Base-by-base conservation (phyloP, 805 yeast genomes). In the Ogataea corticis region DNA sequence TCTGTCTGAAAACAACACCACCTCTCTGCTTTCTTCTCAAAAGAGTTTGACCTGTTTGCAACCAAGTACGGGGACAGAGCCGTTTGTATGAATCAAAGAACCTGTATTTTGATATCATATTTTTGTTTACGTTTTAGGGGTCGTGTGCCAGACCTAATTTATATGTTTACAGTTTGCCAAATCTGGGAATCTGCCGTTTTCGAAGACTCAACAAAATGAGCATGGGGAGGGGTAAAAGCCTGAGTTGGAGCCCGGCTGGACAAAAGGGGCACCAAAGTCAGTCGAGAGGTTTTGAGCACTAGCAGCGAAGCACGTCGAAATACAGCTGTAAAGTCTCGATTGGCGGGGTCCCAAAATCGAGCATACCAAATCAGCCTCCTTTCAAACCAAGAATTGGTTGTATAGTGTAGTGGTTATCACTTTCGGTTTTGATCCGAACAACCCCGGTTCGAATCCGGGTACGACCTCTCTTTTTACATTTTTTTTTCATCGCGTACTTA, bases 381-480 rank as follows among this genome's bases (percentile, higher is more conserved):
- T 7, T 7, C 6, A 6, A 11, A 15, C 18, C 30, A 32, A 39
- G 19, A 21, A 16, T 11, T 34, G 70, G 69, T 65, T 65, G 65
- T 78, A 77, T 81, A 79, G 85, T 80, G 85, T 81, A 81, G 85
- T 79, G 85, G 85, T 81, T 79, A 81, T 81, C 85, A 81, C 86
- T 73, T 74, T 79, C 79, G 85, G 85, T 81, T 81, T 77, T 81
- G 86, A 81, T 81, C 86, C 86, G 78, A 67, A 72, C 81, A 79
- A 81, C 86, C 85, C 85, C 85, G 80, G 86, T 81, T 81, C 87
- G 86, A 81, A 79, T 79, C 86, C 86, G 86, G 86, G 86, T 77
- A 78, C 77, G 87, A 80, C 85, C 85, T 80, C 49, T 50, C 45
- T 55, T 55, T 57, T 58, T 47, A 23, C 9, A 13, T 18, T 11